These are phyloP conservation scores for Pythium phragmiticola DNA, from an alignment of 352 stramenopile genomes.

Conservation along the genomic window DNA sequence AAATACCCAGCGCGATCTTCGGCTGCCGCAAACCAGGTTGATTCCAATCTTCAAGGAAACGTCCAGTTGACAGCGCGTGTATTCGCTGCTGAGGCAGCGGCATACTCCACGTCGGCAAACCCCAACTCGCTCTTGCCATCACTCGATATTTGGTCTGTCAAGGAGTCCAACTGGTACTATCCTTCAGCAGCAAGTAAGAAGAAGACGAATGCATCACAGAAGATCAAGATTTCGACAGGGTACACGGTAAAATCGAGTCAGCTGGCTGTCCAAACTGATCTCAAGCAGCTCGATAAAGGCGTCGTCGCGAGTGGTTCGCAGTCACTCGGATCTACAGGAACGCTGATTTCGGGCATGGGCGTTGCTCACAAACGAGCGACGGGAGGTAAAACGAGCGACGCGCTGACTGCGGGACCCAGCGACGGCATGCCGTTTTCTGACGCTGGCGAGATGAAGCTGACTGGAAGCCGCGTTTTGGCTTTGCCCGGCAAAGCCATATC, in stretches of 20 bases:
- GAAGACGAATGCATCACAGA: not conserved
- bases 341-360: not conserved
- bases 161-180: conserved; percentile 1
- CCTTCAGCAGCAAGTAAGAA: not conserved
- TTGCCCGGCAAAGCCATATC: not conserved
- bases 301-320: not conserved
- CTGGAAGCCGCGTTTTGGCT: not conserved
- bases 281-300: not conserved
- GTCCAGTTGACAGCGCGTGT: not conserved
- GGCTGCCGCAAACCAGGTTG: not conserved
- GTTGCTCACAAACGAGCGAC: not conserved
- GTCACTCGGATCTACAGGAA: not conserved
- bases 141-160: not conserved
- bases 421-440: not conserved
- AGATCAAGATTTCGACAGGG: not conserved
- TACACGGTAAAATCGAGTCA: not conserved
- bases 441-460: not conserved
- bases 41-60: not conserved
- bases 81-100: not conserved
- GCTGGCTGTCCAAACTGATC: not conserved
- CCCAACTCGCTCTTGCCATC: not conserved
- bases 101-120: not conserved
- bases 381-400: not conserved
- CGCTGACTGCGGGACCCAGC: not conserved
- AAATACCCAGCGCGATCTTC: not conserved